Evolutionary conservation across 805 yeast species (phyloP), one percentile per base, ranked within the genome.

Genomic region (Saccharomycopsis fibuligera): DNA sequence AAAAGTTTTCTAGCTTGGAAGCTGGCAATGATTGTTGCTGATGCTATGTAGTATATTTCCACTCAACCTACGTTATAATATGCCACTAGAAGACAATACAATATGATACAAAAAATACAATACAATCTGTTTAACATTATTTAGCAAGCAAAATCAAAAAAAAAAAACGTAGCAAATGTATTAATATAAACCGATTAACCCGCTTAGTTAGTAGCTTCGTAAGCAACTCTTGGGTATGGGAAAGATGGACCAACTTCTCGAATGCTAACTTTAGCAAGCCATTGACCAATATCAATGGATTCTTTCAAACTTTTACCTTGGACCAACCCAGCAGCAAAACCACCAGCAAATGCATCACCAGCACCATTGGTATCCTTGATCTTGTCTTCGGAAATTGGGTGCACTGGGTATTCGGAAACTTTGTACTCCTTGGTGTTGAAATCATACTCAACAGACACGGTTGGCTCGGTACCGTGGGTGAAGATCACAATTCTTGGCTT

Each of bases 361-460:
- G 96, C 87, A 8, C 99, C 99, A 72, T 91, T 93, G 62, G 98
- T 87, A 73, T 93, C 99, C 51, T 76, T 81, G 53, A 93, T 76
- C 68, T 83, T 74, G 41, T 75, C 68, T 40, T 78, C 59, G 37
- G 77, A 84, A 62, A 93, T 78, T 51, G 82, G 77, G 58, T 78
- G 84, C 48, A 93, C 96, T 44, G 83, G 74, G 73, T 66, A 81
- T 62, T 71, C 73, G 54, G 73, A 68, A 54, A 74, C 68, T 22
- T 65, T 67, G 57, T 69, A 73, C 35, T 74, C 65, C 49, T 76
- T 78, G 35, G 73, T 59, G 38, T 68, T 57, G 45, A 66, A 65
- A 57, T 78, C 74, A 62, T 79, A 76, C 42, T 78, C 65, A 54
- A 83, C 96, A 30, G 83, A 78, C 55, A 91, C 73, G 45, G 99